phyloP scores from a whole-genome alignment of 176 grass and related monocot species.

The Ensete ventricosum region DNA sequence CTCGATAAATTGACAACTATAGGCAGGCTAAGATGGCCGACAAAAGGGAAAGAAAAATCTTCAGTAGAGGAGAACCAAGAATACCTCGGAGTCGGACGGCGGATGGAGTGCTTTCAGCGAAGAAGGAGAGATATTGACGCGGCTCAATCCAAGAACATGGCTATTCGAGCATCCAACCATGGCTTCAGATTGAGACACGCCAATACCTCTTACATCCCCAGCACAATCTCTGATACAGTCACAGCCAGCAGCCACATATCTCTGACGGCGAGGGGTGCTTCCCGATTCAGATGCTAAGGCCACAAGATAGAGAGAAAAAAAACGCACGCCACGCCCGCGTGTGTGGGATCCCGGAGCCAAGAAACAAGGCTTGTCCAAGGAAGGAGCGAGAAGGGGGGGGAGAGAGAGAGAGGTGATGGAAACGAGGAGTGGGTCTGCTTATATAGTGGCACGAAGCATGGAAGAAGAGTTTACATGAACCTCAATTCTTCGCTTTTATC shows the following conservation, averaged over 20 bases:
- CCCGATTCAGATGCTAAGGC: too few relatives aligned
- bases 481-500: not conserved
- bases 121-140: slow-evolving; percentile 74
- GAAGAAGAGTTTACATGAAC: not conserved
- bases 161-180: slow-evolving; percentile 30
- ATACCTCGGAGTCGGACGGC: too few relatives aligned
- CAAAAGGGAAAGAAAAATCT: not conserved
- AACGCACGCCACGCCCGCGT: too few relatives aligned
- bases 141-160: slow-evolving; percentile 83
- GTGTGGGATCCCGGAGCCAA: too few relatives aligned
- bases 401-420: not conserved
- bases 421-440: too few relatives aligned
- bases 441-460: too few relatives aligned
- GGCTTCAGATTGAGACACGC: slow-evolving; percentile 74
- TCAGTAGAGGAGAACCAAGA: not conserved
- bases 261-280: too few relatives aligned
- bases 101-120: not conserved
- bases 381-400: too few relatives aligned
- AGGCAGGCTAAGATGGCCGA: not conserved
- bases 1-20: not conserved
- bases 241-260: too few relatives aligned
- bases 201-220: slow-evolving; percentile 50
- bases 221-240: not conserved
- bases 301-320: too few relatives aligned
- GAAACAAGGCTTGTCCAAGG: too few relatives aligned